These are phyloP conservation scores for Fusarium liriodendri DNA, from an alignment of 2,329 filamentous ascomycete genomes.

Conservation along the genomic window DNA sequence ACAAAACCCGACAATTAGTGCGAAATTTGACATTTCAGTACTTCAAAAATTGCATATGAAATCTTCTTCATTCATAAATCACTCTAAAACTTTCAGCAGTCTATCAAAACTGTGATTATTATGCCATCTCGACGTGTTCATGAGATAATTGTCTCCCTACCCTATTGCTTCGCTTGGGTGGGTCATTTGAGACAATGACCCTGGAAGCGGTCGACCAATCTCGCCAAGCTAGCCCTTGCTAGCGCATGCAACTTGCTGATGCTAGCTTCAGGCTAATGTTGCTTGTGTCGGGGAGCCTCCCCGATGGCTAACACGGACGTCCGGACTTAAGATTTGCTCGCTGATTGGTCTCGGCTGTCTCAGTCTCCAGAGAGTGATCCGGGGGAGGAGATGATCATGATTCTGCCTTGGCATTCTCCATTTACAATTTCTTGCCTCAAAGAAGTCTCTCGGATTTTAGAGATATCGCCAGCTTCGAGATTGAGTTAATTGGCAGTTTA, in stretches of 20 bases:
- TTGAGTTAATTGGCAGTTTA: neutral
- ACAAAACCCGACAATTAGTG: neutral
- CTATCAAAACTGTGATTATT: neutral
- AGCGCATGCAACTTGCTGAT: neutral
- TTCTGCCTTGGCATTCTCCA: neutral
- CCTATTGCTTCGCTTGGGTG: neutral
- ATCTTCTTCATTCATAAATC: fast-evolving
- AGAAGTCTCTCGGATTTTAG: neutral
- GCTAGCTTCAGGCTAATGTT: neutral
- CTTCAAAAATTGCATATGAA: fast-evolving
- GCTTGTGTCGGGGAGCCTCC: neutral
- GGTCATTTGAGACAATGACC: neutral
- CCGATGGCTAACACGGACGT: neutral
- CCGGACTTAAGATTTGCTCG: neutral
- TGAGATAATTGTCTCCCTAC: neutral
- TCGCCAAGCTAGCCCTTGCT: neutral
- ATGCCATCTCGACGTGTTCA: neutral
- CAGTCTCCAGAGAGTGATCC: neutral
- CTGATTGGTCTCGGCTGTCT: neutral
- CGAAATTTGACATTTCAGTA: neutral
- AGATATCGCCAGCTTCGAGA: neutral
- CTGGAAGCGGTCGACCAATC: neutral
- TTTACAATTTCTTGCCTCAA: neutral
- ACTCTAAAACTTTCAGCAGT: neutral
- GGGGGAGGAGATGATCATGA: neutral